Evolutionary conservation across 139 green algal species (phyloP), one percentile per base, ranked within the genome.

Genomic region (Pleodorina starrii): DNA sequence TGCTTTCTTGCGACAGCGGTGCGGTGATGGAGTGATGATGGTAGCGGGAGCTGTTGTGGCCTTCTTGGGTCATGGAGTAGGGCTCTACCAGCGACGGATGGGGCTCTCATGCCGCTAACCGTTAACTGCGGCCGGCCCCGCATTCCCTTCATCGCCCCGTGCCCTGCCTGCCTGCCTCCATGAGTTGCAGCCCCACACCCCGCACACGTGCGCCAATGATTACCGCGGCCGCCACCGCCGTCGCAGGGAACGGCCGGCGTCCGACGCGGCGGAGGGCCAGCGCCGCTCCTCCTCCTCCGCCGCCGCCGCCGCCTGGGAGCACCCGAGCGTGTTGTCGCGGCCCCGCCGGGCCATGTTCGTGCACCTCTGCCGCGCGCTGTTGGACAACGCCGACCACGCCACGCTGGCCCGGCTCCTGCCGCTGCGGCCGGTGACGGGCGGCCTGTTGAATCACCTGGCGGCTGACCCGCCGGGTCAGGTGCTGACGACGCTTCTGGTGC

Each of bases 291-390:
- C n/a, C n/a, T n/a, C n/a, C n/a, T n/a, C n/a, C 63, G 35, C 27
- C 63, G 11, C 50, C 25, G 48, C 50, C 29, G 50, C 68, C 5
- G 48, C 84, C 1, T 96, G 94, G 94, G 44, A 36, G 1, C 42
- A 72, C 32, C 86, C 80, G 2, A 91, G 93, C 87, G n/a, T 85
- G 42, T 75, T 94, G 23, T 91, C 91, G 66, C 87, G 91, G 0
- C 94, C 95, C n/a, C 92, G 90, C 19, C 86, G 93, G 0, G 93
- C 91, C 0, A 57, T 95, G 44, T 96, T 96, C 42, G 68, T 95
- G 43, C 69, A 66, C 10, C 90, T 95, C n/a, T 91, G 59, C 71
- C 78, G 82, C 29, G 48, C 63, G 17, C 86, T 91, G 16, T 88
- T 94, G 19, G 40, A 80, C 21, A 27, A 35, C 35, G 85, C 89